Percentiles rank a stretch among this genome's conserved stretches.
phyloP scores from a whole-genome alignment of 2,329 filamentous ascomycete genomes.

The Fonsecaea pedrosoi region DNA sequence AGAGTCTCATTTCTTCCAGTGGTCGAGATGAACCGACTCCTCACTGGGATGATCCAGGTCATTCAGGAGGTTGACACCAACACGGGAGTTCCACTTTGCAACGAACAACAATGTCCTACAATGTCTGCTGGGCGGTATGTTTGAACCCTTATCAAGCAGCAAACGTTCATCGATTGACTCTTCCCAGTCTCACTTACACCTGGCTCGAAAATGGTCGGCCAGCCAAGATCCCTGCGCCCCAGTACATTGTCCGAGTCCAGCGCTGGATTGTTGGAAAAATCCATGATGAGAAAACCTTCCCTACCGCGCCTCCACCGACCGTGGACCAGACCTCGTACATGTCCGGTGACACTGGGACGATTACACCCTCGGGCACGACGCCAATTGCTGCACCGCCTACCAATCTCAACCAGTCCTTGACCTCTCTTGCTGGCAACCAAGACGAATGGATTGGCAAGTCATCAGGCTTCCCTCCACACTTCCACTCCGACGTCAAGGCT shows the following conservation, averaged over 20 bases:
- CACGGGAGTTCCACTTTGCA: constrained; percentile 78
- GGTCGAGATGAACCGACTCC: constrained; percentile 87
- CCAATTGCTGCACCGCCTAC: constrained; percentile 46
- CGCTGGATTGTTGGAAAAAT: constrained; percentile 98
- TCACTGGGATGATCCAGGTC: constrained; percentile 87
- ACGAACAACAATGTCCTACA: constrained; percentile 79
- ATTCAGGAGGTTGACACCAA: constrained; percentile 85
- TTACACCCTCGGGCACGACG: constrained; percentile 47
- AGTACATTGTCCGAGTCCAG: constrained; percentile 95
- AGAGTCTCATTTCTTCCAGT: constrained; percentile 60
- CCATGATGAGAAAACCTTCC: constrained; percentile 87
- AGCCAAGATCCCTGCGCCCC: constrained; percentile 87
- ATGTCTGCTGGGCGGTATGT: constrained; percentile 95
- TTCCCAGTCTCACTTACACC: constrained; percentile 83
- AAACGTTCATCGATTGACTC: constrained; percentile 26
- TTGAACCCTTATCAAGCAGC: not conserved
- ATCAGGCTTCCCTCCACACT: constrained; percentile 89
- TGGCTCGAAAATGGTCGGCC: constrained; percentile 91
- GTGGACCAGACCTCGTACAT: constrained; percentile 63
- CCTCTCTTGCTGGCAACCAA: constrained; percentile 66
- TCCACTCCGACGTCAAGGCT: constrained; percentile 86
- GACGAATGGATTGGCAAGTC: constrained; percentile 87
- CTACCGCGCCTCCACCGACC: constrained; percentile 75
- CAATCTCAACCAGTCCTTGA: constrained; percentile 61
- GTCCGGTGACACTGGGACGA: constrained; percentile 58